Base-by-base conservation (phyloP, 495 filamentous ascomycete species). In the Collariella sp. region DNA sequence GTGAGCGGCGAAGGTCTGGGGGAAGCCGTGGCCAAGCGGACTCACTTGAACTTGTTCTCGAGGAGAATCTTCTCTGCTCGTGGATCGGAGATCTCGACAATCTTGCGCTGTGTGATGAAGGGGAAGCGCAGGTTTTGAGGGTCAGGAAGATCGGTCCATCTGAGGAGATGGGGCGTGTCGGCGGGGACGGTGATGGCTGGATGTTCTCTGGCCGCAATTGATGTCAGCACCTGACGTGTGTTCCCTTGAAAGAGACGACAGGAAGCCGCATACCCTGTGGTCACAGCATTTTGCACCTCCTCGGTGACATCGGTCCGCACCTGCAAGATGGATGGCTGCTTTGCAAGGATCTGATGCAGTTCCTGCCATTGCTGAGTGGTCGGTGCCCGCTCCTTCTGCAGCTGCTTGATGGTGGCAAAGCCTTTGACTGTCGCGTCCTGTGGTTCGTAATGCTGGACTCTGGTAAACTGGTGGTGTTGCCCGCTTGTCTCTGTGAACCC, bases 61-160 rank as follows among this genome's bases (percentile, higher is more conserved):
- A 44, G 46, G 16, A 77, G 47, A 12, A 70, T 56, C 12, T 45
- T 52, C 5, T 56, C 50, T 1, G 57, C n/a, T 18, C 54, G 48
- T 5, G 26, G 50, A 19, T 69, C 62, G 29, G 15, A 5, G 38
- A 68, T 66, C 50, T 67, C 68, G 16, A 69, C 16, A 20, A 57
- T 67, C 54, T 65, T 72, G n/a, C 75, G 60, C 36, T 73, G 69
- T 1, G 62, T 71, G 42, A 74, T 65, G 16, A 62, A 59, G 1
- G 43, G 54, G 20, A 53, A 52, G 2, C 58, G 62, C 19, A 56
- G 64, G 50, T 56, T 65, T 13, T 55, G 50, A 4, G 74, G 71
- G 41, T 76, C 73, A 5, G 73, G 74, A 10, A 73, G 35, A 22
- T 76, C 73, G 9, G 60, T 69, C 70, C 72, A 78, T 5, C 69